These are phyloP conservation scores for Plectosphaerella plurivora DNA, from an alignment of 2,329 filamentous ascomycete genomes.

Conservation along the genomic window DNA sequence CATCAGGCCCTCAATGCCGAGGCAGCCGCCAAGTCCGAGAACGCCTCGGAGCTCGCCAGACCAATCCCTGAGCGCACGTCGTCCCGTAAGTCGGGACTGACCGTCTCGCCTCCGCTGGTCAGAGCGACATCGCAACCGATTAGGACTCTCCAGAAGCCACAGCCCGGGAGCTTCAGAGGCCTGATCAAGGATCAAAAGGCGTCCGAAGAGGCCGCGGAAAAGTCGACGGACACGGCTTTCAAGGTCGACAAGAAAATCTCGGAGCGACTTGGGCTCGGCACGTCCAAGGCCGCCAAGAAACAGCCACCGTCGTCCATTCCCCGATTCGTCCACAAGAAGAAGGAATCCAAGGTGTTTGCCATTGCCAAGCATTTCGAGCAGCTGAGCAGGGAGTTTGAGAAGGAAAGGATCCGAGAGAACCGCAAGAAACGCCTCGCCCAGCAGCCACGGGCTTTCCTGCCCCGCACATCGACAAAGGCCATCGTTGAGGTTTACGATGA, in stretches of 20 bases:
- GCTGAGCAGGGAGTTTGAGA: constrained; percentile 92
- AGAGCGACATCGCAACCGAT: constrained; percentile 50
- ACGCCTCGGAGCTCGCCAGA: constrained; percentile 7
- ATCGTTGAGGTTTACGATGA: constrained; percentile 95
- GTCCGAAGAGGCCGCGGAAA: constrained; percentile 19
- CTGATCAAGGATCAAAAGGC: constrained; percentile 26
- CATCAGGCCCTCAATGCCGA: constrained; percentile 26
- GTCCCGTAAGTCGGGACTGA: constrained; percentile 39
- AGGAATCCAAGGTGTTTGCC: constrained; percentile 78
- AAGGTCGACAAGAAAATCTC: constrained; percentile 71
- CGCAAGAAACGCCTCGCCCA: constrained; percentile 76
- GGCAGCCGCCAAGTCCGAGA: too few relatives aligned
- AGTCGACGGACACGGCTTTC: constrained; percentile 30
- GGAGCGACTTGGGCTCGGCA: constrained; percentile 63
- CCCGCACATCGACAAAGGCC: constrained; percentile 87
- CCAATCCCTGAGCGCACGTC: constrained; percentile 27
- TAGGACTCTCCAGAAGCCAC: constrained; percentile 39
- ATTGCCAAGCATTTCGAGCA: constrained; percentile 95
- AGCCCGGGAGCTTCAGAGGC: constrained; percentile 38
- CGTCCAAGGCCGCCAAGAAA: constrained; percentile 58
- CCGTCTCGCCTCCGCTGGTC: constrained; percentile 47
- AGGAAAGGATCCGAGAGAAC: constrained; percentile 77
- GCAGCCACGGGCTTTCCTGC: constrained; percentile 72
- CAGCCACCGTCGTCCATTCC: constrained; percentile 73
- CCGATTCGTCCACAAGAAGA: constrained; percentile 73